phyloP scores from a whole-genome alignment of 1,284 basidiomycete genomes.

The Wallemia ichthyophaga region DNA sequence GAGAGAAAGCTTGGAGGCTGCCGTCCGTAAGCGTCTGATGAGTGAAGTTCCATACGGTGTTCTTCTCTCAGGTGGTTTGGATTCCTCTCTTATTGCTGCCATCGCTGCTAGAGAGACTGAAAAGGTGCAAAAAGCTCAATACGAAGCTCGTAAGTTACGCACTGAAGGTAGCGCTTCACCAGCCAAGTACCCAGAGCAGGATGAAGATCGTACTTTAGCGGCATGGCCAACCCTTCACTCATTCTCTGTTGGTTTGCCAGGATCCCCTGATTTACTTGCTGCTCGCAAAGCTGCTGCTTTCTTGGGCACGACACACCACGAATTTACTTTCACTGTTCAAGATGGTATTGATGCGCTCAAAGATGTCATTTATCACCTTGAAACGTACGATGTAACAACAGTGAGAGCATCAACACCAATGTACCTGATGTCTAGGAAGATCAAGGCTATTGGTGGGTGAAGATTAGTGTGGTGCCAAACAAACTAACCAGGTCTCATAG shows the following conservation, averaged over 20 bases:
- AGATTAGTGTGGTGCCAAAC: too few species aligned
- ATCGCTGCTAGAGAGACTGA: slow-evolving; percentile 94
- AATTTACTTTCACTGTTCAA: slow-evolving; percentile 94
- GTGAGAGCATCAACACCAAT: slow-evolving; percentile 80
- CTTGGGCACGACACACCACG: slow-evolving; percentile 85
- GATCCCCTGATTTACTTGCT: slow-evolving; percentile 82
- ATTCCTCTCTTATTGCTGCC: slow-evolving; percentile 81
- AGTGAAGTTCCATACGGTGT: slow-evolving; percentile 97
- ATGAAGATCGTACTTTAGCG: slow-evolving; percentile 26
- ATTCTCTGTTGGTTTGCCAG: slow-evolving; percentile 83
- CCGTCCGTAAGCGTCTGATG: slow-evolving; percentile 90
- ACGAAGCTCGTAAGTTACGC: slow-evolving; percentile 28
- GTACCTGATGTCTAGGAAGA: slow-evolving; percentile 69
- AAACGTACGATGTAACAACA: slow-evolving; percentile 97
- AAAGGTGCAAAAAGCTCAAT: slow-evolving; percentile 53
- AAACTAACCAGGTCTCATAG: too few species aligned
- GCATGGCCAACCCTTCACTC: slow-evolving; percentile 95
- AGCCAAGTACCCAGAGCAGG: slow-evolving; percentile 4
- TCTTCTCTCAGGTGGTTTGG: slow-evolving; percentile 74
- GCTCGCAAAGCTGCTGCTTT: slow-evolving; percentile 79
- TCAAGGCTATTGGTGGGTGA: slow-evolving; percentile 61
- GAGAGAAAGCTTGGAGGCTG: slow-evolving; percentile 57
- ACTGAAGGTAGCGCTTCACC: slow-evolving; percentile 5
- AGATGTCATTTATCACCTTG: slow-evolving; percentile 93
- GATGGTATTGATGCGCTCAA: slow-evolving; percentile 92